These are phyloP conservation scores for Ceratocystis huliohia DNA, from an alignment of 2,329 filamentous ascomycete species.

Conservation along the genomic window DNA sequence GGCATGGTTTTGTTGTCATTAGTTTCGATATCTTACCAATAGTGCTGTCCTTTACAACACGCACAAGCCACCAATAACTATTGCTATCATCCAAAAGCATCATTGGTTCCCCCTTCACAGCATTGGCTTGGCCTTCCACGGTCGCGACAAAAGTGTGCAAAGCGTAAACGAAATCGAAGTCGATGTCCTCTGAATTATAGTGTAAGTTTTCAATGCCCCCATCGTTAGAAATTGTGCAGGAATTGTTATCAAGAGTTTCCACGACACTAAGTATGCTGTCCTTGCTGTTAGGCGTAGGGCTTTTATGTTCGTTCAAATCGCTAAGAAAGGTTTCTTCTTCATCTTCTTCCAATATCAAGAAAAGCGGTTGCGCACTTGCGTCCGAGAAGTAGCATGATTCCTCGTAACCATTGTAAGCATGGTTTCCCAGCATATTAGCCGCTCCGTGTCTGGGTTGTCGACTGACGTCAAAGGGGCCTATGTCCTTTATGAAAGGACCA, in stretches of 20 bases:
- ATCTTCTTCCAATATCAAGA: conserved; percentile 4
- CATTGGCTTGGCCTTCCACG: conserved; percentile 95
- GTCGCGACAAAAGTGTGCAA: conserved; percentile 96
- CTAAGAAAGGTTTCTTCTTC: conserved; percentile 2
- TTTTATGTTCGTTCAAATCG: conserved; percentile 28
- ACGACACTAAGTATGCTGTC: neutral
- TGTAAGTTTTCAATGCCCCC: conserved; percentile 79
- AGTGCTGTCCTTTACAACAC: conserved; percentile 93
- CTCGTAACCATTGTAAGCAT: neutral
- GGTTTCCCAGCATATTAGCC: neutral
- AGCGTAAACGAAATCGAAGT: conserved; percentile 98
- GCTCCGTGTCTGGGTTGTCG: neutral
- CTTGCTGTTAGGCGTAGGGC: conserved; percentile 33
- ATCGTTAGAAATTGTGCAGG: conserved; percentile 55
- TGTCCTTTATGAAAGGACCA: neutral
- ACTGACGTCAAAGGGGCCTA: neutral
- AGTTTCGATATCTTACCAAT: conserved; percentile 44
- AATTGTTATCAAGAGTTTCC: conserved; percentile 33
- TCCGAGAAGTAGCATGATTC: neutral
- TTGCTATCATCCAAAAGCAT: conserved; percentile 96
- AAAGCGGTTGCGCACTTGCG: conserved; percentile 17
- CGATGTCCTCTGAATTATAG: conserved; percentile 84
- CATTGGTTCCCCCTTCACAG: conserved; percentile 97
- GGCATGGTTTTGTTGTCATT: too few relatives aligned
- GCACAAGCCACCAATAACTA: conserved; percentile 98